Conservation (phyloP, 306 rosid genomes). For the Cicer cuneatum region DNA sequence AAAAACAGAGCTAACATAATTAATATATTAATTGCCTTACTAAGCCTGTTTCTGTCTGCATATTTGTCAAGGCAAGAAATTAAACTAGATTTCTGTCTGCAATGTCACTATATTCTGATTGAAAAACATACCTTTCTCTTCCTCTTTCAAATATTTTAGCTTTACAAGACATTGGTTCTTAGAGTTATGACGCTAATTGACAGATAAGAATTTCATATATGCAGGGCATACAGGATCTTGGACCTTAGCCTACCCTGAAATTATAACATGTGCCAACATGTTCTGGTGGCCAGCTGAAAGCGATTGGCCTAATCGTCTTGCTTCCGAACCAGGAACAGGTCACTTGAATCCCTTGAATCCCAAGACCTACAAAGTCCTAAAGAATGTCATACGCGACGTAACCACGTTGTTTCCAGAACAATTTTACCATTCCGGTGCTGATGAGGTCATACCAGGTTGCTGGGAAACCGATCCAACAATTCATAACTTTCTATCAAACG, state of each 20-base stretch:
- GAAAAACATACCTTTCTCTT: slow-evolving; percentile 24
- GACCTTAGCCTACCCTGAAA: slow-evolving; percentile 85
- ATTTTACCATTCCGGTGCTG: slow-evolving; percentile 75
- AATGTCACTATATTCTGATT: neutral
- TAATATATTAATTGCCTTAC: neutral
- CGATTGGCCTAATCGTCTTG: slow-evolving; percentile 54
- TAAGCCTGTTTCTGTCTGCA: neutral
- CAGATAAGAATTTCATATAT: slow-evolving; percentile 10
- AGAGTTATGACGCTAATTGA: slow-evolving; percentile 12
- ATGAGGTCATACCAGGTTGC: slow-evolving; percentile 80
- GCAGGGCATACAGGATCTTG: slow-evolving; percentile 92
- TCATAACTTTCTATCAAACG: slow-evolving; percentile 56
- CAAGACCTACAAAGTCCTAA: slow-evolving; percentile 73
- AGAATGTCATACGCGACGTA: slow-evolving; percentile 69
- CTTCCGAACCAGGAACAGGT: slow-evolving; percentile 88
- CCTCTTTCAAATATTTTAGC: slow-evolving; percentile 1
- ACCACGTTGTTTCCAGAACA: slow-evolving; percentile 69
- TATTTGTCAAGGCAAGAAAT: neutral
- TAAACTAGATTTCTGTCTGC: neutral
- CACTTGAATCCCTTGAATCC: slow-evolving; percentile 89
- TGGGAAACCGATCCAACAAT: slow-evolving; percentile 80
- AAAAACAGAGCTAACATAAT: neutral
- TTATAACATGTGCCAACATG: slow-evolving; percentile 85
- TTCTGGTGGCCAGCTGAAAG: slow-evolving; percentile 80
- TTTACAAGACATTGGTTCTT: slow-evolving; percentile 4